Base-by-base conservation (phyloP, 176 grass and related monocot species). In the Puya raimondii region DNA sequence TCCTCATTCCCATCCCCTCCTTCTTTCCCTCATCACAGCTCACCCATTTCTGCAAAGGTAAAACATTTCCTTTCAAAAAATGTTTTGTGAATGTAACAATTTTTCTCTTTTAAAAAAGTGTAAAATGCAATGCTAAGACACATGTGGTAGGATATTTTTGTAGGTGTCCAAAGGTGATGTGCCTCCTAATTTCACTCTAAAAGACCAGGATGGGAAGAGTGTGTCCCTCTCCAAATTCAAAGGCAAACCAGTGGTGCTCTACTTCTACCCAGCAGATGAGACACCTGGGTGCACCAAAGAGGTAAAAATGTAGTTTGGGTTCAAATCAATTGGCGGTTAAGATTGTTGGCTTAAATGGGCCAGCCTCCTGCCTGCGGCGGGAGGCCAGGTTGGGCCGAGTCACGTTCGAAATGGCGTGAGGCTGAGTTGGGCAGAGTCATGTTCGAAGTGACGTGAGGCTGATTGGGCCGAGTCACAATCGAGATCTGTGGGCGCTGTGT, bases 261-360 rank as follows among this genome's bases (percentile, higher is more conserved):
- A 97, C 80, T 97, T 97, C 81, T 97, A 97, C 80, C 93, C 93
- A 3, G 93, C 86, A 16, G 93, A 97, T 64, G 93, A 97, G 20
- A 84, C 89, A 9, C 93, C 93, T 10, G 93, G 93, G 2, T 97
- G 93, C 81, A 97, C 93, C 17, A 97, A 97, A 65, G 82, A 96
- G 87, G 91, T 88, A 67, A 47, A 47, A 16, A 16, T 47, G 27
- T 9, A 64, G 12, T 64, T 64, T 10, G 9, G 23, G 17, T 21
- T 64, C 17, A 64, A 64, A 18, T 18, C 59, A 10, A 21, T 64
- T 21, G 14, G 9, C 1, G 5, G 33, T 26, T 26, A 26, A 26
- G 29, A 33, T 33, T 23, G 23, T 23, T 23, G 23, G 23, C 23
- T 23, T 23, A 23, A 23, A 23, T 23, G 1, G 23, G 23, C 23